Conservation (phyloP, 257 asterid species). For the Solanum etuberosum region DNA sequence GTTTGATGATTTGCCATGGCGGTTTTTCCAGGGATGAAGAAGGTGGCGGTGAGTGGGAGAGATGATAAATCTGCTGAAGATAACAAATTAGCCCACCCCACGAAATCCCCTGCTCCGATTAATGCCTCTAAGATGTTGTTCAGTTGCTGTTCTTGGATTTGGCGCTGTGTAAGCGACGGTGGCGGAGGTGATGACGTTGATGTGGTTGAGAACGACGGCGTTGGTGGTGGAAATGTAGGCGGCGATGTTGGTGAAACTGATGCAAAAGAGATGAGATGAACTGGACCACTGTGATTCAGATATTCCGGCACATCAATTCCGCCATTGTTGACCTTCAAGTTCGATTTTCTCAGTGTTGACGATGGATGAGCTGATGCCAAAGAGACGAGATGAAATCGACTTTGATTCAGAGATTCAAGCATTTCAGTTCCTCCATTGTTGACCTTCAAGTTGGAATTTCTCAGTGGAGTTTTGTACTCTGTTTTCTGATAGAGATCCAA, state of each 20-base stretch:
- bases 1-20: constrained; percentile 30
- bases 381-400: not conserved
- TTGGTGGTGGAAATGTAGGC: not conserved
- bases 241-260: constrained; percentile 2
- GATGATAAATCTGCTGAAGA: constrained; percentile 34
- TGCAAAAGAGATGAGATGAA: not conserved
- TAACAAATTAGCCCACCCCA: constrained; percentile 47
- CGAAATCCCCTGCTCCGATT: constrained; percentile 44
- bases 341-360: not conserved
- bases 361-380: not conserved
- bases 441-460: not conserved
- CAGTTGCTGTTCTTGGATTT: constrained; percentile 22
- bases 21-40: constrained; percentile 49
- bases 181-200: not conserved
- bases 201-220: constrained; percentile 8
- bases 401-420: not conserved
- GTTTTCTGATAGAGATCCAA: not conserved
- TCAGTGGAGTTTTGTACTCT: not conserved
- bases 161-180: not conserved
- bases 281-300: not conserved
- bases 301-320: not conserved
- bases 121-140: constrained; percentile 44
- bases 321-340: not conserved
- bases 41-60: constrained; percentile 49
- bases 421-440: not conserved